A percentile compares a stretch with the other conserved stretches of the same genome.
Evolutionary conservation across 257 asterid genomes (phyloP).

Genomic region (Capsicum rhomboideum): DNA sequence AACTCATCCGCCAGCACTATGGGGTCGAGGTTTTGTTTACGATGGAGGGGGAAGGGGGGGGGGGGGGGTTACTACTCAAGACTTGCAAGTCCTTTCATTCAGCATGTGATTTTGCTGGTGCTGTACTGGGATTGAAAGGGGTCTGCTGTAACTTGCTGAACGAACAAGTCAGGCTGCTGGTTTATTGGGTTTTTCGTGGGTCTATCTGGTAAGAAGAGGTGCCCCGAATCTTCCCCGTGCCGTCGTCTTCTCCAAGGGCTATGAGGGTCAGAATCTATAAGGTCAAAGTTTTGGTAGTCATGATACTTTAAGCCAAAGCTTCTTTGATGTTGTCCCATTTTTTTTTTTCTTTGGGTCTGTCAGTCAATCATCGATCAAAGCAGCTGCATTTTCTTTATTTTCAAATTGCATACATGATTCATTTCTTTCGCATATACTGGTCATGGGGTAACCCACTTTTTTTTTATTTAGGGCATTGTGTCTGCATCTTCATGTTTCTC

Average conservation of each 20-base stretch:
- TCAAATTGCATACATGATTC: slow-evolving; percentile 44
- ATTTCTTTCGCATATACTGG: slow-evolving; percentile 25
- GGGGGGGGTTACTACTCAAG: not conserved
- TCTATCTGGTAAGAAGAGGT: slow-evolving; percentile 11
- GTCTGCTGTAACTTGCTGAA: slow-evolving; percentile 14
- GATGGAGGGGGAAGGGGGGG: slow-evolving; percentile 5
- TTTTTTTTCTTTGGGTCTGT: slow-evolving; percentile 23
- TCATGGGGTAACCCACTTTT: slow-evolving; percentile 6
- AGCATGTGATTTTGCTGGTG: not conserved
- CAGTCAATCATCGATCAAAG: slow-evolving; percentile 35
- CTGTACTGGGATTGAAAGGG: slow-evolving; percentile 9
- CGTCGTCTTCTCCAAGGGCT: slow-evolving; percentile 16
- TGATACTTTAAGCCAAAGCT: slow-evolving; percentile 16
- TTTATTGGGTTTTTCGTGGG: slow-evolving; percentile 10
- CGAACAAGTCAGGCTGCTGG: slow-evolving; percentile 13
- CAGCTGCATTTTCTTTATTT: slow-evolving; percentile 17
- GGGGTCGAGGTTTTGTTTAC: slow-evolving; percentile 35
- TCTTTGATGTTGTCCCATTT: slow-evolving; percentile 10
- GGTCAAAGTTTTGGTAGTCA: slow-evolving; percentile 14
- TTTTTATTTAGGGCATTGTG: slow-evolving; percentile 15
- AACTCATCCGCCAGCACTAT: slow-evolving; percentile 68
- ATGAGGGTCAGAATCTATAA: not conserved
- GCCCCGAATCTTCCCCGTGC: slow-evolving; percentile 14
- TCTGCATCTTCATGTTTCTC: slow-evolving; percentile 19
- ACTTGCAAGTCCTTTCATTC: not conserved